Base-by-base conservation (phyloP, 2,329 filamentous ascomycete genomes). In the Akanthomyces lecanii region DNA sequence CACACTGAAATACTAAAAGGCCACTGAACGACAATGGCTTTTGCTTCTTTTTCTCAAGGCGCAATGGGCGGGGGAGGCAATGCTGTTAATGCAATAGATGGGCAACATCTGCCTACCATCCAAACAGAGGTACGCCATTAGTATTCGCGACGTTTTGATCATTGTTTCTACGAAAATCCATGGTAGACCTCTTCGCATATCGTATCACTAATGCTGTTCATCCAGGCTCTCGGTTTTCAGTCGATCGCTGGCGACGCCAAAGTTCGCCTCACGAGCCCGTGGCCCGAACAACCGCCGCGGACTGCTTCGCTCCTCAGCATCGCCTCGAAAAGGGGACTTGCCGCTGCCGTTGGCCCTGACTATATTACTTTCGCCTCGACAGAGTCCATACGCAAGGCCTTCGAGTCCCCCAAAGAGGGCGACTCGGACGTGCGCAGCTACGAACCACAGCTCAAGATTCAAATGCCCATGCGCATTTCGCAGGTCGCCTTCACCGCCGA, bases 401-500 rank as follows among this genome's bases (percentile, higher is more conserved):
- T 96, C 71, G 81, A 84, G 63, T 75, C 81, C 14, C 78, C 81
- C 42, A 83, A 85, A 66, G 77, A 82, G 63, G 82, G 79, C 68
- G 87, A 88, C 65, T 82, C 82, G 65, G 86, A 93, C 66, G 78
- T 89, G 61, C 86, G 89, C 66, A 72, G 81, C 14, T 96, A 96
- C 70, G 79, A 86, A 64, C 89, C 93, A 3, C 86, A 94, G 72
- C 79, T 90, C 58, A 89, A 82, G 64, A 83, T 98, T 7, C 80
- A 87, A 1, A 82, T 96, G 70, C 85, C 90, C 11, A 83, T 87
- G 70, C 87, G 89, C 68, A 84, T 97, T 61, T 96, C 92, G 12
- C 95, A 99, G 74, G 81, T 99, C 23, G 87, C 89, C 18, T 99
- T 99, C 74, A 94, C 92, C 0, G 85, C 91, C n/a, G 91, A 96